A percentile compares a stretch with the other conserved stretches of the same genome.
phyloP scores from a whole-genome alignment of 1,284 basidiomycete species.

The Sporisorium sorghi region DNA sequence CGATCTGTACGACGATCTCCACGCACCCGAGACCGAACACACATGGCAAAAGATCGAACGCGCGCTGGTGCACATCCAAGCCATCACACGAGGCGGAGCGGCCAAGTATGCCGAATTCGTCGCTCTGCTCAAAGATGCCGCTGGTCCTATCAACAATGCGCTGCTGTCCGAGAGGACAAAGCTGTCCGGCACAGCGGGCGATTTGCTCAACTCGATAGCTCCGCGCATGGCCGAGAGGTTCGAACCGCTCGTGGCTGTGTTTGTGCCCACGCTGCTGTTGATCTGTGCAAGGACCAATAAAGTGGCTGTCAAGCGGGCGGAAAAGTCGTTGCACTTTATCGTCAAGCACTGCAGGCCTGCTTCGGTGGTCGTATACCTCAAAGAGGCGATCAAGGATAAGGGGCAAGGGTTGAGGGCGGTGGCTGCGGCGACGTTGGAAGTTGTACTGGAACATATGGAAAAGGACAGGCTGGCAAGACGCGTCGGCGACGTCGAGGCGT shows the following conservation, averaged over 20 bases:
- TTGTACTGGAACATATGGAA: conserved; percentile 67
- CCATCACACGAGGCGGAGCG: conserved; percentile 59
- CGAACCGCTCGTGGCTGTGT: conserved; percentile 70
- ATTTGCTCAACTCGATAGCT: conserved; percentile 72
- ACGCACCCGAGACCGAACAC: conserved; percentile 57
- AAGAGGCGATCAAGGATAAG: conserved; percentile 70
- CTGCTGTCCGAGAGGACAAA: conserved; percentile 72
- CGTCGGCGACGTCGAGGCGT: conserved; percentile 69
- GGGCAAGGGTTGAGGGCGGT: conserved; percentile 51
- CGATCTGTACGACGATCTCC: conserved; percentile 30
- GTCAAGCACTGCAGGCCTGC: conserved; percentile 70
- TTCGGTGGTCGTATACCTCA: conserved; percentile 68
- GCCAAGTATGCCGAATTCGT: conserved; percentile 55
- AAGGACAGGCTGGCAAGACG: conserved; percentile 59
- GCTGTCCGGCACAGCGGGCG: conserved; percentile 71
- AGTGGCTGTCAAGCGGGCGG: conserved; percentile 71
- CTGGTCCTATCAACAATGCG: conserved; percentile 45
- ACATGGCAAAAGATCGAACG: conserved; percentile 62
- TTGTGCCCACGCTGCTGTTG: conserved; percentile 71
- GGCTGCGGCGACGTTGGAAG: conserved; percentile 35
- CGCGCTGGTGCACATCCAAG: conserved; percentile 53
- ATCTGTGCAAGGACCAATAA: conserved; percentile 73
- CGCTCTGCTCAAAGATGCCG: conserved; percentile 38
- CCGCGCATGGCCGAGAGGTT: conserved; percentile 70
- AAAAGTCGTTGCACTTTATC: conserved; percentile 71